Base-by-base conservation (phyloP, 768 basidiomycete species). In the Suillus clintonianus region DNA sequence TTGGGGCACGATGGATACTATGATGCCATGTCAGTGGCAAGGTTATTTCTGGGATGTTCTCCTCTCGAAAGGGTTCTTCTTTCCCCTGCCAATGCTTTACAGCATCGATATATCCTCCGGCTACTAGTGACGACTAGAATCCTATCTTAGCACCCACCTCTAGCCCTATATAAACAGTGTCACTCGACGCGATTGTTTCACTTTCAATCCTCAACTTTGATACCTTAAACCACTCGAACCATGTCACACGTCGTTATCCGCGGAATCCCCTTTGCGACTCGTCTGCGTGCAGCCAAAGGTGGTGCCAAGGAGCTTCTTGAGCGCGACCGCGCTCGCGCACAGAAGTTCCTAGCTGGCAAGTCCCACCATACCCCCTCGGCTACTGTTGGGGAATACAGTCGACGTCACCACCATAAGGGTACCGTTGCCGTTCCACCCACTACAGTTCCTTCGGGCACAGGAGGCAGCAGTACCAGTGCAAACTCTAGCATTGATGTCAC, bases 361-460 rank as follows among this genome's bases (percentile, higher is more conserved):
- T 82, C 84, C 60, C 82, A 85, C 0, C 85, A 87, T 63, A 85
- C 86, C 17, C 87, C 86, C 14, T 60, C 61, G 14, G 76, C 78
- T 6, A 74, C 77, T 64, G 68, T 69, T 34, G 71, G 77, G 59
- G 60, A 67, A 36, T 70, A 70, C 34, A 67, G 67, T 54, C 71
- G 61, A 39, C 71, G 62, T 59, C 84, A 9, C 74, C 60, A 67
- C 61, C 41, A 59, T n/a, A 59, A 58, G 32, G 62, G 45, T 24
- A 48, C 47, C 3, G 37, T 22, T 15, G 10, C 19, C 4, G 27
- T 43, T 11, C 55, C 43, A 17, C 56, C 48, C 59, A n/a, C 59
- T 5, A 85, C 82, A 75, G 64, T 85, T 67, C 67, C 83, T 37
- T 74, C 78, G 34, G 85, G 83, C 48, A 59, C 64, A 13, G 67